A percentile compares a stretch with the other conserved stretches of the same genome.
Conservation (phyloP, 2,329 filamentous ascomycete species). For the Penicillium crustosum region DNA sequence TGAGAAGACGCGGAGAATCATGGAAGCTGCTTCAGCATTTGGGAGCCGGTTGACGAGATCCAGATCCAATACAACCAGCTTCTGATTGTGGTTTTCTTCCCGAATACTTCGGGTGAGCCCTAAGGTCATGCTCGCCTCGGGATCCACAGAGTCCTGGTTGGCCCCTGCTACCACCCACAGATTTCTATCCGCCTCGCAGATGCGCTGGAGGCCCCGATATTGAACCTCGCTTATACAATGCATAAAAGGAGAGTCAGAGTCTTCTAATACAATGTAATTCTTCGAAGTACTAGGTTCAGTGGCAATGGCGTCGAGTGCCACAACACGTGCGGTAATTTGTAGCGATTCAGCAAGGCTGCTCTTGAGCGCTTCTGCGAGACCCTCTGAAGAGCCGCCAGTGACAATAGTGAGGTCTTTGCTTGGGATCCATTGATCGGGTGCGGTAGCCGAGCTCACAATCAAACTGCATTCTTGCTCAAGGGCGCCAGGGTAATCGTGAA, state of each 20-base stretch:
- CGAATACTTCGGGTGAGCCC: background rate
- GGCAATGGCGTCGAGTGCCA: background rate
- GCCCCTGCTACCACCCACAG: background rate
- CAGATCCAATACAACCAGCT: background rate
- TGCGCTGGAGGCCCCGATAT: background rate
- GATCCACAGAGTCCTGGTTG: background rate
- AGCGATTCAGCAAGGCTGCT: background rate
- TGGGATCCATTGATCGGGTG: background rate
- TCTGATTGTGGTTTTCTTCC: background rate
- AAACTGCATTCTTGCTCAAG: background rate
- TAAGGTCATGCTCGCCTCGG: background rate
- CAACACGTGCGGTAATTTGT: background rate
- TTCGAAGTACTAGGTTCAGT: background rate
- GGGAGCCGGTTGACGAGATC: background rate
- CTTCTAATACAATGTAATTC: background rate
- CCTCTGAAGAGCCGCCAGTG: background rate
- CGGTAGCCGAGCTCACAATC: background rate
- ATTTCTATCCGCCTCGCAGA: background rate
- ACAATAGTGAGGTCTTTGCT: background rate
- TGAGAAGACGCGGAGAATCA: background rate
- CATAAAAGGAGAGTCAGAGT: background rate
- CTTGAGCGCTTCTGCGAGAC: background rate
- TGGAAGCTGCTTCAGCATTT: background rate
- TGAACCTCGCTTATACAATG: background rate
- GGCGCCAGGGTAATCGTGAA: background rate